Evolutionary conservation across 129 eudicot genomes (phyloP), one percentile per base, ranked within the genome.

Genomic region (Ambrosia trifida): DNA sequence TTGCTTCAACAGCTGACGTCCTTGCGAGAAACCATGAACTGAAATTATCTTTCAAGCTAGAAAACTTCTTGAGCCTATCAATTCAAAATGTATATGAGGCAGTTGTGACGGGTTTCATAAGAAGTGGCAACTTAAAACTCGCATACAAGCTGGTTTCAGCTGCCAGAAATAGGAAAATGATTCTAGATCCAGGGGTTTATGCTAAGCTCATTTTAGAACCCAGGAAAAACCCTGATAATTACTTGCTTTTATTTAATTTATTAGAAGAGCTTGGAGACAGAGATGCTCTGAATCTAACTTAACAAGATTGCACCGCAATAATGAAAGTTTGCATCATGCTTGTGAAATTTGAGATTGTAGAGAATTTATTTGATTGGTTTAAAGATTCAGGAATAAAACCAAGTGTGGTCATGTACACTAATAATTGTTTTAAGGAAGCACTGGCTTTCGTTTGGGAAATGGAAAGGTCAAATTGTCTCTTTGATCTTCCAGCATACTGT

Each of bases 401-500:
- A 11, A 85, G 85, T 69, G 87, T 94, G 68, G 93, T 85, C 31
- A 90, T 94, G 96, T 93, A 89, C 84, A 89, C 96, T 1, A 80
- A 59, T 64, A 67, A 74, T 5, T 66, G 79, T 54, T 89, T 85
- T 60, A 83, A 88, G 45, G 96, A 93, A 71, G 96, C 96, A 14
- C 51, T 89, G 76, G 81, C 80, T 70, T 60, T 89, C 61, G 91
- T 93, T 5, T 93, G 98, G 98, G 96, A 93, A 80, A 93, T 93
- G 95, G 98, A 93, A 69, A 83, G 60, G 35, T 78, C 69, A 10
- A 75, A 82, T 81, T 89, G 85, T 69, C 75, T 80, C 31, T 79
- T 89, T 76, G 96, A 89, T 85, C 91, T 93, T 66, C 95, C 98
- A 7, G 89, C 95, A 32, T 93, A 89, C 52, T 85, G 96, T 14